phyloP scores from a whole-genome alignment of 2,329 filamentous ascomycete species.

The Colletotrichum paranaense region DNA sequence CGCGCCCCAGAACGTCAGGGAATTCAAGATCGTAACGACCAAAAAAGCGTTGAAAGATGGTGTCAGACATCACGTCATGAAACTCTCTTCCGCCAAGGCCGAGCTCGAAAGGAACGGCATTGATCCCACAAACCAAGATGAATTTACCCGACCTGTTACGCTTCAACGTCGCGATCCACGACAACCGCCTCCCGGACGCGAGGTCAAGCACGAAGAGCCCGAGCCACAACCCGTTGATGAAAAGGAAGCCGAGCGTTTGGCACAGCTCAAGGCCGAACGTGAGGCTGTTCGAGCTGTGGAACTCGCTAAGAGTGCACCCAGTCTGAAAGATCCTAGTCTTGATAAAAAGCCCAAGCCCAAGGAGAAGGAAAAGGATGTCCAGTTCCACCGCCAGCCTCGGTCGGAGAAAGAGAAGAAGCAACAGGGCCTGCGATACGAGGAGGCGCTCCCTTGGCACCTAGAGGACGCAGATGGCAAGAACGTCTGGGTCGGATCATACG shows the following conservation, averaged over 20 bases:
- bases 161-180: slow-evolving; percentile 90
- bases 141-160: slow-evolving; percentile 89
- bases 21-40: slow-evolving; percentile 78
- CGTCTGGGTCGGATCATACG: slow-evolving; percentile 91
- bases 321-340: slow-evolving; percentile 67
- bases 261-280: slow-evolving; percentile 80
- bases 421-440: slow-evolving; percentile 84
- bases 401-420: slow-evolving; percentile 84
- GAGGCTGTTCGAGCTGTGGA: slow-evolving; percentile 89
- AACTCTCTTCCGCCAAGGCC: slow-evolving; percentile 72
- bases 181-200: slow-evolving; percentile 72
- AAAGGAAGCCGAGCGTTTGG: slow-evolving; percentile 71
- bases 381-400: slow-evolving; percentile 84
- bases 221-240: slow-evolving; percentile 60
- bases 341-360: slow-evolving; percentile 72
- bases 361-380: slow-evolving; percentile 84
- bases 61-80: slow-evolving; percentile 88
- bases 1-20: slow-evolving; percentile 52
- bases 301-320: slow-evolving; percentile 91
- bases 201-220: slow-evolving; percentile 69
- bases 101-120: slow-evolving; percentile 65
- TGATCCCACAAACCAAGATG: slow-evolving; percentile 75
- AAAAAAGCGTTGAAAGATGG: slow-evolving; percentile 84
- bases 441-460: slow-evolving; percentile 94
- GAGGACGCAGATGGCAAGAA: slow-evolving; percentile 98